Percentiles rank a stretch among this genome's conserved stretches.
phyloP scores from a whole-genome alignment of 129 eudicot species.

The sunflower (Helianthus annuus) region DNA sequence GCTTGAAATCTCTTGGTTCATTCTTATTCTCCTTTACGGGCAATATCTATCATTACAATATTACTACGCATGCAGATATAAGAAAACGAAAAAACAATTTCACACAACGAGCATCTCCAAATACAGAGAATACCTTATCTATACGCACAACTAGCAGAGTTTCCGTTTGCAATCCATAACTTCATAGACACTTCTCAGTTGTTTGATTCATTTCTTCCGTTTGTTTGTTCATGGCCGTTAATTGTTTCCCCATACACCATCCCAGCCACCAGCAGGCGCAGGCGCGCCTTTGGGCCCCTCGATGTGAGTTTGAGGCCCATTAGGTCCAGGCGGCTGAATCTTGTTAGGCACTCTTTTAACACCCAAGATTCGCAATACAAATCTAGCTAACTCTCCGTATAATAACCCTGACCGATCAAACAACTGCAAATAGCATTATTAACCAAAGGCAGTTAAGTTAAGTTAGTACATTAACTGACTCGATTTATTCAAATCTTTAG shows the following conservation, averaged over 20 bases:
- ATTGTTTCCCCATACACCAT: constrained; percentile 78
- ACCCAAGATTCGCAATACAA: constrained; percentile 76
- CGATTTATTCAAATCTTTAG: background rate
- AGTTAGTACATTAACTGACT: background rate
- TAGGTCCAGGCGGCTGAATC: constrained; percentile 59
- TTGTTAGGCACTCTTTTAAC: constrained; percentile 62
- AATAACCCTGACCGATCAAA: constrained; percentile 85
- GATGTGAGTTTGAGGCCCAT: constrained; percentile 50
- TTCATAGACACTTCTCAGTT: constrained; percentile 11
- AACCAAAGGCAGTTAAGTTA: background rate
- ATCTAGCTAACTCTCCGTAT: constrained; percentile 88
- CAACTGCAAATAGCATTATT: constrained; percentile 46
- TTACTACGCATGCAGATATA: constrained; percentile 17
- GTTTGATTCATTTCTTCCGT: constrained; percentile 18
- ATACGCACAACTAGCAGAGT: constrained; percentile 29
- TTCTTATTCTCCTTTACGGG: constrained; percentile 32
- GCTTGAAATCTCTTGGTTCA: constrained; percentile 16
- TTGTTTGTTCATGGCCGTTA: constrained; percentile 8
- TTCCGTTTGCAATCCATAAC: constrained; percentile 20
- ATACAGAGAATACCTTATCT: constrained; percentile 35
- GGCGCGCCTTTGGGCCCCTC: constrained; percentile 87
- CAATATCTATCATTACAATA: constrained; percentile 24
- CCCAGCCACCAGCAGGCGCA: constrained; percentile 74
- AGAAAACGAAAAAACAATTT: background rate
- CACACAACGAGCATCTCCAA: constrained; percentile 29